Conservation (phyloP, 495 filamentous ascomycete genomes). For the Aspergillus incahuasiensis region DNA sequence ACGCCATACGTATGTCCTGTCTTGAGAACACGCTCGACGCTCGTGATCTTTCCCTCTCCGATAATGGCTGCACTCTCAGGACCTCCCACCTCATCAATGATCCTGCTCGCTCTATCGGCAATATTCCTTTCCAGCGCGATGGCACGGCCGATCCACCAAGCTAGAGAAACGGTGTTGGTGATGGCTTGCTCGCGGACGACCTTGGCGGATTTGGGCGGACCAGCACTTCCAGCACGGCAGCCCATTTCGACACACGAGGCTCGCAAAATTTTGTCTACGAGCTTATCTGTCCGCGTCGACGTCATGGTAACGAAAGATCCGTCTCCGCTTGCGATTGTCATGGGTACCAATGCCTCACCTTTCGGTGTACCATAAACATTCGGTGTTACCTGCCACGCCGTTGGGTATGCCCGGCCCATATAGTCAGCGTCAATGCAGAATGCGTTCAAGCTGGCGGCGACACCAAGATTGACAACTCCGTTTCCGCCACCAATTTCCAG, state of each 20-base stretch:
- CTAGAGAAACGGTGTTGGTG: conserved; percentile 36
- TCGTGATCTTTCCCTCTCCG: conserved; percentile 58
- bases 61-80: conserved; percentile 47
- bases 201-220: conserved; percentile 25
- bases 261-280: conserved; percentile 29
- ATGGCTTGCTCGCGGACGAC: conserved; percentile 27
- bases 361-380: conserved; percentile 24
- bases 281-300: conserved; percentile 27
- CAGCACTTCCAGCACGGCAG: conserved; percentile 27
- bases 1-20: conserved; percentile 32
- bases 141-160: conserved; percentile 46
- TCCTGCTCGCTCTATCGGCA: conserved; percentile 47
- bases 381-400: conserved; percentile 31
- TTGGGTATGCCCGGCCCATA: conserved; percentile 35
- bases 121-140: conserved; percentile 44
- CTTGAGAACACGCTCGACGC: conserved; percentile 47
- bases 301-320: conserved; percentile 35
- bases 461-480: conserved; percentile 30
- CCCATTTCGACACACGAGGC: conserved; percentile 33
- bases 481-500: conserved; percentile 39
- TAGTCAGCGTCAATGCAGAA: conserved; percentile 37
- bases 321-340: conserved; percentile 34
- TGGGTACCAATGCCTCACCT: conserved; percentile 27
- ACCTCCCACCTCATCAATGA: conserved; percentile 54
- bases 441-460: conserved; percentile 20